phyloP scores from a whole-genome alignment of 1,284 basidiomycete species.

The Puccinia polysora region DNA sequence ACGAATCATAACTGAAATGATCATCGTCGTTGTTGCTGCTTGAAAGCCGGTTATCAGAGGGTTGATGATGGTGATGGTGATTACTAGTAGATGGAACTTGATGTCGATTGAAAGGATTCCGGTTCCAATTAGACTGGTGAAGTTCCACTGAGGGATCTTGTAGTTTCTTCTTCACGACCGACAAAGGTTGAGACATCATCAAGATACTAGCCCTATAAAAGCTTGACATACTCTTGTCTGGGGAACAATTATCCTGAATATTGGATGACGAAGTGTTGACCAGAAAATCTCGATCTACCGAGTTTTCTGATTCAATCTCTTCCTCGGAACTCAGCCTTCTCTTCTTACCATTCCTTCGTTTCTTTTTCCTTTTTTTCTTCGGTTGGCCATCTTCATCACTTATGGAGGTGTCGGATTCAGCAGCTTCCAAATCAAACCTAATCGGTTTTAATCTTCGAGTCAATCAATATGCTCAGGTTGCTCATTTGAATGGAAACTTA shows the following conservation, averaged over 20 bases:
- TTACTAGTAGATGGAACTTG: neutral
- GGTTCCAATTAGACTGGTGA: too few species aligned
- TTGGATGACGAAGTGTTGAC: slow-evolving; percentile 3
- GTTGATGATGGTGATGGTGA: neutral
- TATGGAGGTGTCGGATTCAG: slow-evolving; percentile 25
- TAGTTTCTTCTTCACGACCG: neutral
- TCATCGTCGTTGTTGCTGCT: neutral
- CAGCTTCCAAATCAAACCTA: slow-evolving; percentile 41
- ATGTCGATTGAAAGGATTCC: neutral
- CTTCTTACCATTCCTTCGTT: neutral
- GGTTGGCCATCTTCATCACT: neutral
- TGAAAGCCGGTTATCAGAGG: too few species aligned
- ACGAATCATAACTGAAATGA: slow-evolving; percentile 32
- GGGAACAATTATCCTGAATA: neutral
- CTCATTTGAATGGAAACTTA: slow-evolving; percentile 8
- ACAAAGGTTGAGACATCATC: slow-evolving; percentile 28
- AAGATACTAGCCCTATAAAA: slow-evolving; percentile 37
- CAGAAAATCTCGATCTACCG: slow-evolving; percentile 28
- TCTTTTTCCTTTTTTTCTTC: neutral
- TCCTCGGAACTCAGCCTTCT: slow-evolving; percentile 7
- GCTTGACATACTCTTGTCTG: slow-evolving; percentile 18
- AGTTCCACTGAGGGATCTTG: neutral
- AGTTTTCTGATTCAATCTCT: slow-evolving; percentile 37
- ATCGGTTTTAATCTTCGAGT: neutral
- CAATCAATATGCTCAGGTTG: neutral